phyloP scores from a whole-genome alignment of 768 basidiomycete genomes.

The Serendipita sp. region DNA sequence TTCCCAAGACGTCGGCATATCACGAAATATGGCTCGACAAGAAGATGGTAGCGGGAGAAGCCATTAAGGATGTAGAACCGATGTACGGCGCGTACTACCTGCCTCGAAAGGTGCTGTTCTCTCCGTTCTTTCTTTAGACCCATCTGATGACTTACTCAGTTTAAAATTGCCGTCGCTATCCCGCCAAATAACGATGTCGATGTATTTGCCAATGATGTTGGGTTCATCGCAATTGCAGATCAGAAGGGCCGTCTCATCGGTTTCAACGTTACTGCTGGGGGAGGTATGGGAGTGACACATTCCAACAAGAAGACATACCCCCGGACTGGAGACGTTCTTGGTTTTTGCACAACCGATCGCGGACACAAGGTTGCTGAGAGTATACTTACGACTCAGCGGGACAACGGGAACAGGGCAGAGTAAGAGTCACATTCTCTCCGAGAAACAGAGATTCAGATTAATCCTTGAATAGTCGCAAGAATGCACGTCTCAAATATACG shows the following conservation, averaged over 20 bases:
- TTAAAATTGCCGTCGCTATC: conserved; percentile 92
- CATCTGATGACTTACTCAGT: conserved; percentile 29
- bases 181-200: conserved; percentile 96
- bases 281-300: conserved; percentile 99
- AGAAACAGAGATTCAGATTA: neutral
- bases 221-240: conserved; percentile 86
- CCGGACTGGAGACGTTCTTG: conserved; percentile 68
- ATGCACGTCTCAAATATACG: conserved; percentile 90
- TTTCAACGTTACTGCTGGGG: conserved; percentile 88
- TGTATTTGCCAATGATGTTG: conserved; percentile 87
- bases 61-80: conserved; percentile 87
- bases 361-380: conserved; percentile 78
- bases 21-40: conserved; percentile 99
- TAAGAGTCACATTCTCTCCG: conserved; percentile 26
- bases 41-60: conserved; percentile 87
- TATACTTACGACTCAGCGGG: conserved; percentile 84
- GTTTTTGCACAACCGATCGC: conserved; percentile 83
- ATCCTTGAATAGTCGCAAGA: conserved; percentile 39
- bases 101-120: conserved; percentile 60
- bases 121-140: conserved; percentile 5
- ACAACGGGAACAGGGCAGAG: conserved; percentile 92
- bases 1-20: conserved; percentile 38
- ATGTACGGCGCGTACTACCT: conserved; percentile 97
- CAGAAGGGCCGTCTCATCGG: conserved; percentile 62
- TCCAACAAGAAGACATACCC: conserved; percentile 99